Base-by-base conservation (phyloP, 2,329 filamentous ascomycete species). In the Aspergillus ibericus region DNA sequence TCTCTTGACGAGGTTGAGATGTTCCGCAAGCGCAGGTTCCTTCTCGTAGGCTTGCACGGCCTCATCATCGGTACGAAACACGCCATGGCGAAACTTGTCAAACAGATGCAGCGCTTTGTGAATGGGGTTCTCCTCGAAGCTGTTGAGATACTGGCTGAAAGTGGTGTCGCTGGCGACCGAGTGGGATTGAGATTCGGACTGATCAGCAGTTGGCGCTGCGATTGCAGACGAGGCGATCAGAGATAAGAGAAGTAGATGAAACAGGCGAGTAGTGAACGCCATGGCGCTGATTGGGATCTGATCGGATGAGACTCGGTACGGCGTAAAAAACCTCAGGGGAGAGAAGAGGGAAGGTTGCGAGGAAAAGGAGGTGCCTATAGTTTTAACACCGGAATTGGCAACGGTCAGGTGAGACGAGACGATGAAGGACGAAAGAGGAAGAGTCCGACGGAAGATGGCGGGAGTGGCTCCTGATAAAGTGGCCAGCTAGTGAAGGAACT, bases 61-160 rank as follows among this genome's bases (percentile, higher is more conserved):
- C 10, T 82, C 79, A 64, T 81, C 81, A 68, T 89, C 88, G 62
- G 85, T 84, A 62, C 84, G 81, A 72, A 87, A 90, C 56, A 90
- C 82, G 59, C 88, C 88, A 69, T 90, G 83, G 70, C 86, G 83
- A 75, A 87, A 91, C 68, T 85, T 84, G 49, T 82, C 81, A 55
- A 87, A 79, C 66, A 87, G 82, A 72, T 90, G 86, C 32, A 92
- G 80, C 54, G 89, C 83, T 48, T 83, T 82, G 72, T 91, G 87
- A 55, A 93, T 78, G 42, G 84, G 81, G 50, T 84, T 80, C 55
- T 82, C 81, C 20, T 87, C 84, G 56, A 88, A 76, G 22, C 80
- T 79, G 60, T 82, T 78, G 55, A 88, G 75, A 55, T 87, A 72
- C 59, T 84, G 80, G 63, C 82, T 79, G 75, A 88, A 84, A 22